Evolutionary conservation across 1,139 yeast species (phyloP).

Genomic region (Saccharomyces hybrid): DNA sequence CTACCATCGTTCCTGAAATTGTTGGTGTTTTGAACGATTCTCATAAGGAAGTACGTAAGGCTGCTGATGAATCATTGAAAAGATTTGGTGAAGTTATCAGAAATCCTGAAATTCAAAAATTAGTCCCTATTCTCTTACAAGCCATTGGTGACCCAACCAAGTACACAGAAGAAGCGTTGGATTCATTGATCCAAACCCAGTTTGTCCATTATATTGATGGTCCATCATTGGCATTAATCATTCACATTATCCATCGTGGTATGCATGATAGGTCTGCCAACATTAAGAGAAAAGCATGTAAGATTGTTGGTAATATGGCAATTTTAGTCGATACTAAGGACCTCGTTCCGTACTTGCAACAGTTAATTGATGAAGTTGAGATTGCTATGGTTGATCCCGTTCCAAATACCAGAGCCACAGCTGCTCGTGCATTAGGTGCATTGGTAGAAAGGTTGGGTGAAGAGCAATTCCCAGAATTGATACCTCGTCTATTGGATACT

Average conservation of each 20-base stretch:
- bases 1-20: conserved; percentile 89
- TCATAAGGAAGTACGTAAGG: conserved; percentile 92
- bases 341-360: conserved; percentile 71
- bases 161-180: conserved; percentile 81
- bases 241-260: conserved; percentile 93
- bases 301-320: conserved; percentile 98
- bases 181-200: conserved; percentile 79
- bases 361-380: conserved; percentile 75
- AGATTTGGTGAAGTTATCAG: conserved; percentile 95
- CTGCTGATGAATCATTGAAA: conserved; percentile 84
- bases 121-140: conserved; percentile 81
- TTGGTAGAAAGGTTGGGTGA: conserved; percentile 95
- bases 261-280: conserved; percentile 88
- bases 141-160: conserved; percentile 96
- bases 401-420: conserved; percentile 94
- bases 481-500: conserved; percentile 70
- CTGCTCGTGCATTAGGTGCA: conserved; percentile 95
- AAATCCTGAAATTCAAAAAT: conserved; percentile 88
- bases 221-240: conserved; percentile 89
- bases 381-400: conserved; percentile 98
- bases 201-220: conserved; percentile 98
- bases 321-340: conserved; percentile 86
- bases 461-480: conserved; percentile 86
- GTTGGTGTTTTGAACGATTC: conserved; percentile 92
- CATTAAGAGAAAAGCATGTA: conserved; percentile 90